A percentile compares a stretch with the other conserved stretches of the same genome.
Conservation (phyloP, 192 early-diverging fungal species). For the Haplosporangium gracile region DNA sequence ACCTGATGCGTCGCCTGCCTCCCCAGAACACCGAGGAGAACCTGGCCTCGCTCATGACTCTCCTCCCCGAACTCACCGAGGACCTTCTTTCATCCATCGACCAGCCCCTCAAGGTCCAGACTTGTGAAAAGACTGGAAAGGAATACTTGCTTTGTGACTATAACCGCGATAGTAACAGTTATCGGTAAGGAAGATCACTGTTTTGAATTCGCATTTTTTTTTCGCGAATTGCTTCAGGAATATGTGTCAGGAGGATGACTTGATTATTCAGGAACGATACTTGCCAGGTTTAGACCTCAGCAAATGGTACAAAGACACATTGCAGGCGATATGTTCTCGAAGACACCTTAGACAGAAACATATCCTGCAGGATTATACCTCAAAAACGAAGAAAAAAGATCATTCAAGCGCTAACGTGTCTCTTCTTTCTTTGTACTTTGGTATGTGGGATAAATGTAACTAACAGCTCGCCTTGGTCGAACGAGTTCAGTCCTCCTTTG, state of each 20-base stretch:
- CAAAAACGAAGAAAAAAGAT: conserved; percentile 1
- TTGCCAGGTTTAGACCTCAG: neutral
- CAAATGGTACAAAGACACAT: too few species aligned
- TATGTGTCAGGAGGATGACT: too few species aligned
- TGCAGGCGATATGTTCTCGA: too few species aligned
- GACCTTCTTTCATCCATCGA: conserved; percentile 93
- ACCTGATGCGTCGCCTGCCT: conserved; percentile 96
- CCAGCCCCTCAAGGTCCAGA: conserved; percentile 88
- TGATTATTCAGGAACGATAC: too few species aligned
- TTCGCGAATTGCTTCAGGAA: neutral
- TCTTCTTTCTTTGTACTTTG: neutral
- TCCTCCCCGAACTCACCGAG: conserved; percentile 89
- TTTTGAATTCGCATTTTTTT: neutral
- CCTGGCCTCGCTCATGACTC: conserved; percentile 82
- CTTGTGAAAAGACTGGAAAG: conserved; percentile 76
- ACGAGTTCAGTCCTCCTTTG: conserved; percentile 91
- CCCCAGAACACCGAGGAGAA: conserved; percentile 93
- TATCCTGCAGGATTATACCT: neutral
- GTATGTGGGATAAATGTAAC: neutral
- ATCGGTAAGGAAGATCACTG: conserved; percentile 66
- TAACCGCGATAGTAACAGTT: conserved; percentile 96
- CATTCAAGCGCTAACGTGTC: neutral
- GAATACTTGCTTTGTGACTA: conserved; percentile 96
- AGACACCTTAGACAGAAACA: too few species aligned
- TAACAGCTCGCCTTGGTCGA: conserved; percentile 94